Base-by-base conservation (phyloP, 768 basidiomycete species). In the Rickenella mellea region DNA sequence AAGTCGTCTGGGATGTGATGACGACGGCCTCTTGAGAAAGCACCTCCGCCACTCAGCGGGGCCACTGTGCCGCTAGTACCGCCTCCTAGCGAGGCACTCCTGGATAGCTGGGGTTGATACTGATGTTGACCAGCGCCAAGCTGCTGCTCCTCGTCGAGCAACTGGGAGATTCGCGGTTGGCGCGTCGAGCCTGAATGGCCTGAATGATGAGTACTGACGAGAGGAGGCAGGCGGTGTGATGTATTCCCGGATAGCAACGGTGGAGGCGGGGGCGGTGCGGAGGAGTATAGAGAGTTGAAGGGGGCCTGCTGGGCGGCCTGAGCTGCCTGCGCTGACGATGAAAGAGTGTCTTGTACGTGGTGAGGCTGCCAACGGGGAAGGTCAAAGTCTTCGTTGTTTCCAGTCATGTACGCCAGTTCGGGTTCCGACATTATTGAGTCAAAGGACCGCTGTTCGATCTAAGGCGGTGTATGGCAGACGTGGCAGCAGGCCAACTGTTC, bases 301-400 rank as follows among this genome's bases (percentile, higher is more conserved):
- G 64, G 61, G 2, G 65, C 60, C 21, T 37, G 21, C 20, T 39
- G 46, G 1, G 65, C 62, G 1, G 66, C 57, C 43, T 71, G 67
- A 27, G 78, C 76, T 9, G 78, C 66, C 62, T 80, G 78, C 0
- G 77, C 73, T 19, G 78, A 69, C 64, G 79, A 82, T 5, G 70
- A 67, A 46, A 70, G 62, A 40, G 65, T 54, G 58, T 71, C 69
- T 17, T 38, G 32, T 29, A 15, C 33, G 54, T 64, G 57, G 31
- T 61, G 57, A 26, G 63, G 55, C 55, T 68, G 69, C 72, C 70
- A 74, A 55, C 72, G 72, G 48, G 74, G 72, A 44, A 74, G 72
- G 60, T 85, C 83, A 65, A 84, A 88, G 66, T 76, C 77, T 68
- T 86, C 83, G 78, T 84, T 83, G 55, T 78, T 63, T 68, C 75